Conservation (phyloP, 306 rosid species). For the Cotoneaster glaucophyllus region DNA sequence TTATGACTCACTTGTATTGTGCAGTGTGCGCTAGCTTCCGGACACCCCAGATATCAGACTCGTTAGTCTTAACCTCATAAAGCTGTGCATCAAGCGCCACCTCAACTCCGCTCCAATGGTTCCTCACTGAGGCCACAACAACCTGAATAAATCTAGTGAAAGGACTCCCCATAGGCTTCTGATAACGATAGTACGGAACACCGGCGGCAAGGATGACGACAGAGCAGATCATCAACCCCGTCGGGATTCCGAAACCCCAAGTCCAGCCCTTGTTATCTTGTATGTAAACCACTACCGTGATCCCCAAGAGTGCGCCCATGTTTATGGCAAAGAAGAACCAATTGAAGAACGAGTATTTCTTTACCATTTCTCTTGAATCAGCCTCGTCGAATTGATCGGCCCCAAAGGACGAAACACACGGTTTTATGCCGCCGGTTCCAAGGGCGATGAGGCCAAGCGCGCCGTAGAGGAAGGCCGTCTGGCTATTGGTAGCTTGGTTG, state of each 20-base stretch:
- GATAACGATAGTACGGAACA: conserved; percentile 27
- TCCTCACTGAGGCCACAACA: conserved; percentile 28
- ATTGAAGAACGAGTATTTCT: conserved; percentile 48
- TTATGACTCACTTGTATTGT: conserved; percentile 35
- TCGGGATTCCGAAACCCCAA: conserved; percentile 47
- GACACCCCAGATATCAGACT: conserved; percentile 40
- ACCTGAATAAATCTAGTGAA: conserved; percentile 51
- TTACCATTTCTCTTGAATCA: conserved; percentile 30
- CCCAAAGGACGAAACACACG: conserved; percentile 60
- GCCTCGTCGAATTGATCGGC: conserved; percentile 60
- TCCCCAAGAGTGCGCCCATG: conserved; percentile 48
- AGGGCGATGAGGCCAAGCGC: conserved; percentile 48
- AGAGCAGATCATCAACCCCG: conserved; percentile 22
- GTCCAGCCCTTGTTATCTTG: conserved; percentile 38
- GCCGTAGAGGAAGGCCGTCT: conserved; percentile 30
- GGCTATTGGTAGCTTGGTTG: conserved; percentile 28
- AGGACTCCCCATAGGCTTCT: conserved; percentile 59
- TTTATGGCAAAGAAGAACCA: conserved; percentile 59
- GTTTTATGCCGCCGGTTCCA: conserved; percentile 61
- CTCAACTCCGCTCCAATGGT: conserved; percentile 31
- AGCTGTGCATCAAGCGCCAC: conserved; percentile 9
- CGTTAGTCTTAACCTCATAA: conserved; percentile 34
- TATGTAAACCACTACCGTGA: conserved; percentile 37
- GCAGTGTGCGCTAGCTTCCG: conserved; percentile 33
- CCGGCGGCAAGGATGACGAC: conserved; percentile 28